Evolutionary conservation across 2,329 filamentous ascomycete genomes (phyloP).

Genomic region (Cladosporium sp.): DNA sequence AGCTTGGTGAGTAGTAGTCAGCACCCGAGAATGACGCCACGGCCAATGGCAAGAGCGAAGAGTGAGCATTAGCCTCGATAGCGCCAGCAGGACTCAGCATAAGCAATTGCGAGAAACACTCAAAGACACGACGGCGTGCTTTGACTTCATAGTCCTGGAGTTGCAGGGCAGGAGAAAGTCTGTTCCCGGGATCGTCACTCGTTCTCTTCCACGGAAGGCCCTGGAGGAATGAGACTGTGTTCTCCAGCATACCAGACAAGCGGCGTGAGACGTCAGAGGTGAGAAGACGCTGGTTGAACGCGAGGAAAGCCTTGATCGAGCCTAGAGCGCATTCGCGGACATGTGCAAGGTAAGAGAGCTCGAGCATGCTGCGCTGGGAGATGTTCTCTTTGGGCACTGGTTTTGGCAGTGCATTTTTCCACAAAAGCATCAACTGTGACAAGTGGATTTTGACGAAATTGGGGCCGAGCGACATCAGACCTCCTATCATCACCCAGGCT

Average conservation of each 20-base stretch:
- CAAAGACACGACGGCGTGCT: slow-evolving; percentile 87
- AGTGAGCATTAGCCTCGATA: slow-evolving; percentile 83
- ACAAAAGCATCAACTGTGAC: slow-evolving; percentile 86
- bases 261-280: slow-evolving; percentile 93
- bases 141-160: slow-evolving; percentile 88
- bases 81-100: slow-evolving; percentile 83
- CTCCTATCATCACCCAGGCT: slow-evolving; percentile 95
- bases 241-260: slow-evolving; percentile 91
- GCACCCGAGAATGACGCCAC: slow-evolving; percentile 92
- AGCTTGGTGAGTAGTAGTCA: slow-evolving; percentile 80
- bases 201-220: slow-evolving; percentile 80
- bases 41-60: slow-evolving; percentile 84
- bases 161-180: slow-evolving; percentile 81
- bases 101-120: slow-evolving; percentile 91
- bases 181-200: slow-evolving; percentile 81
- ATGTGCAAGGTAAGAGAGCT: slow-evolving; percentile 90
- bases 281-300: slow-evolving; percentile 87
- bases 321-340: slow-evolving; percentile 92
- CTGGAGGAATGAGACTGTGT: slow-evolving; percentile 86
- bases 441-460: slow-evolving; percentile 99
- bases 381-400: slow-evolving; percentile 92
- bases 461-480: slow-evolving; percentile 91
- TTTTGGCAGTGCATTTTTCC: slow-evolving; percentile 96
- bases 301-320: slow-evolving; percentile 86
- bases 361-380: slow-evolving; percentile 76